These are phyloP conservation scores for Eucalyptus sideroxylon DNA, from an alignment of 345 rosid genomes.

Conservation along the genomic window DNA sequence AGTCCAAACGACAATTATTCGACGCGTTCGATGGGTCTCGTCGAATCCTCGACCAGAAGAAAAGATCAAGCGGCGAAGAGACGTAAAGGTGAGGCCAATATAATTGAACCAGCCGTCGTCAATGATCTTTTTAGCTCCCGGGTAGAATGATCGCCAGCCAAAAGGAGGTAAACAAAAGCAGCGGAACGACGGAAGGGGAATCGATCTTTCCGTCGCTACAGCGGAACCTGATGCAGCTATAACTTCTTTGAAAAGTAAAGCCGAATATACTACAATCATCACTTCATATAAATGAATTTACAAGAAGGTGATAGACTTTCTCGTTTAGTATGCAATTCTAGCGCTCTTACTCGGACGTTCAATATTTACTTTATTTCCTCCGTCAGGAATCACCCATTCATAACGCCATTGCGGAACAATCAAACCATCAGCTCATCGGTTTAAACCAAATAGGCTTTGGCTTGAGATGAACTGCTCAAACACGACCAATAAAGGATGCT, in stretches of 20 bases:
- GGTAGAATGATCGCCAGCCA: neutral
- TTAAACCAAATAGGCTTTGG: neutral
- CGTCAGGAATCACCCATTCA: too few relatives aligned
- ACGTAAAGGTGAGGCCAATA: neutral
- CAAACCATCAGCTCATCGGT: neutral
- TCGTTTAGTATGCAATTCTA: neutral
- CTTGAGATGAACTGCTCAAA: neutral
- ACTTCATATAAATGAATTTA: neutral
- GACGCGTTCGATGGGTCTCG: neutral
- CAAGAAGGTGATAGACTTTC: neutral
- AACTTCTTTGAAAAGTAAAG: neutral
- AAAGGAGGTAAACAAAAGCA: neutral
- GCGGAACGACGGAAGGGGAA: neutral
- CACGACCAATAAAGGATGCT: neutral
- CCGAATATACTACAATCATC: neutral
- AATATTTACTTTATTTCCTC: too few relatives aligned
- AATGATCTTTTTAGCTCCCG: neutral
- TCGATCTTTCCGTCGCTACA: neutral
- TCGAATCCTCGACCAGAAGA: too few relatives aligned
- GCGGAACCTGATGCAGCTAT: neutral
- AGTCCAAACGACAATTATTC: neutral
- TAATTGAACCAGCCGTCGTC: neutral
- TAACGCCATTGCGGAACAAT: neutral
- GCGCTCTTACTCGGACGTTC: neutral
- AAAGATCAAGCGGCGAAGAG: neutral